Evolutionary conservation across 139 green algal species (phyloP).

Genomic region (Eudorina sp.): DNA sequence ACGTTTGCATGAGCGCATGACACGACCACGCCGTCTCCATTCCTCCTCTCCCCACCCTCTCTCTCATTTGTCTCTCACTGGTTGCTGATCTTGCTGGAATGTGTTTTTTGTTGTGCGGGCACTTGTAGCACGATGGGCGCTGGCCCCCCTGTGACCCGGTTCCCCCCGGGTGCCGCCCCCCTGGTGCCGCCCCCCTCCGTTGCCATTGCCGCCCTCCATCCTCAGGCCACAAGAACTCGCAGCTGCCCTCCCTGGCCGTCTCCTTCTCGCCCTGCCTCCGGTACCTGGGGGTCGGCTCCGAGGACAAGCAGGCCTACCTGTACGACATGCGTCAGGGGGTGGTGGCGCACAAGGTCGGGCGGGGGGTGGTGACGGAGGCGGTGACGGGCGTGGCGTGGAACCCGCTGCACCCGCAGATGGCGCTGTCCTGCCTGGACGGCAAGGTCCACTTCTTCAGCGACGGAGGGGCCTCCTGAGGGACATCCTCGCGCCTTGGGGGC

Average conservation of each 20-base stretch:
- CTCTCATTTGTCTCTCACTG: no score
- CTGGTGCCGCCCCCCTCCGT: neutral
- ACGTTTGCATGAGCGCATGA: no score
- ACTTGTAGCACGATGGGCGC: no score
- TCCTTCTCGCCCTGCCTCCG: constrained; percentile 70
- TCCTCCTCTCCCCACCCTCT: no score
- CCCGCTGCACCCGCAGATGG: constrained; percentile 72
- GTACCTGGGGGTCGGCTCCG: constrained; percentile 69
- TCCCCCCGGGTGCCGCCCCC: no score
- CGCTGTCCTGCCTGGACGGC: constrained; percentile 60
- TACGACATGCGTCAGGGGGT: constrained; percentile 67
- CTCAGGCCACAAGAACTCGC: constrained; percentile 58
- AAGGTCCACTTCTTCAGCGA: constrained; percentile 68
- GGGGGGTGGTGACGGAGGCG: constrained; percentile 52
- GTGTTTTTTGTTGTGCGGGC: no score
- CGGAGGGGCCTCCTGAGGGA: no score
- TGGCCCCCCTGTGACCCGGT: no score
- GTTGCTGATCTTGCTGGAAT: no score
- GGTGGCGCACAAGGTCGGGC: constrained; percentile 26
- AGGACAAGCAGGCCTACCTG: constrained; percentile 71
- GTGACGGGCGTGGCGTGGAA: constrained; percentile 71
- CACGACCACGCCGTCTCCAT: no score
- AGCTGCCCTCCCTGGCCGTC: constrained; percentile 48
- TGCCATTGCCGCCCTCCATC: neutral
- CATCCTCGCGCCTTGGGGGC: no score